Evolutionary conservation across 495 filamentous ascomycete genomes (phyloP).

Genomic region (Staphylotrichum longicolle): DNA sequence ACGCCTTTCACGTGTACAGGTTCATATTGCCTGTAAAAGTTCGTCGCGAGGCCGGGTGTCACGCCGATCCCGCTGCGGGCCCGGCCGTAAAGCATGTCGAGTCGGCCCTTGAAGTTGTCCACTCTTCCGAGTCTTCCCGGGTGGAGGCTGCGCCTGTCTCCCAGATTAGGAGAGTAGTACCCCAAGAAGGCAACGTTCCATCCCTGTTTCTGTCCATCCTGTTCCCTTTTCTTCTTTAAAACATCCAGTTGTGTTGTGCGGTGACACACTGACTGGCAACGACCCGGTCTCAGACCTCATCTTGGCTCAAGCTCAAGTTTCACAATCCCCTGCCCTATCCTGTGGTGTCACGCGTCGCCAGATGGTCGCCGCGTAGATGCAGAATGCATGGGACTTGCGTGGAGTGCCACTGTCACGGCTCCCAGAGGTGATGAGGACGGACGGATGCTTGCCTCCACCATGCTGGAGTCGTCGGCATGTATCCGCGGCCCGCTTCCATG

Average conservation of each 20-base stretch:
- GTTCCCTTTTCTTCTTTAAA: neutral
- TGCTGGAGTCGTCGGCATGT: neutral
- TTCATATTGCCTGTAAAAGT: neutral
- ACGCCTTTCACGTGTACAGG: too few relatives aligned
- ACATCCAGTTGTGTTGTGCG: neutral
- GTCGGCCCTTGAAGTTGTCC: conserved; percentile 11
- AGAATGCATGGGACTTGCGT: conserved; percentile 31
- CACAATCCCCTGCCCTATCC: neutral
- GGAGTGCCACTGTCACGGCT: conserved; percentile 10
- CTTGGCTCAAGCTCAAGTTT: neutral
- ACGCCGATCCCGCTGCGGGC: neutral
- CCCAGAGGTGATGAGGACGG: conserved; percentile 32
- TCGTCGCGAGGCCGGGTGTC: neutral
- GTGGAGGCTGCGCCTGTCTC: neutral
- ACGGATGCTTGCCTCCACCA: neutral
- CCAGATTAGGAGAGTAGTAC: neutral
- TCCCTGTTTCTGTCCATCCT: neutral
- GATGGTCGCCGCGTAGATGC: neutral
- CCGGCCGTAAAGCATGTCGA: conserved; percentile 21
- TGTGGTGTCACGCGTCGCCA: neutral
- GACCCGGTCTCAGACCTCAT: too few relatives aligned
- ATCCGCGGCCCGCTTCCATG: conserved; percentile 1
- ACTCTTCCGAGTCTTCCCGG: neutral
- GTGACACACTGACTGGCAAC: neutral
- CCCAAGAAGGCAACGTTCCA: neutral